Conservation (phyloP, 2,329 filamentous ascomycete genomes). For the Hypoxylon sp. region DNA sequence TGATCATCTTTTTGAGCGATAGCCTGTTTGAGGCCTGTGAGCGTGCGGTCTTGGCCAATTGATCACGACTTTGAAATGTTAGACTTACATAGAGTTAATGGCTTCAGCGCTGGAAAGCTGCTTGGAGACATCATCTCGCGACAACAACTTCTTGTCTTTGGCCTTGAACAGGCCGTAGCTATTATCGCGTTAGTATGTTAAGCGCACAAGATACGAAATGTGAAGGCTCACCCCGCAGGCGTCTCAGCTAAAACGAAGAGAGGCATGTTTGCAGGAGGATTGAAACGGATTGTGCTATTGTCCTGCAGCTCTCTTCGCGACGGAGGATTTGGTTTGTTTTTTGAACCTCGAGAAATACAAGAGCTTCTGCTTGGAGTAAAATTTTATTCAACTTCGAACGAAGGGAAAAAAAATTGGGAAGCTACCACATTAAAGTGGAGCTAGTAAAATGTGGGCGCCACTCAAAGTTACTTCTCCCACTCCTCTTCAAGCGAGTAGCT, state of each 20-base stretch:
- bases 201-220: slow-evolving; percentile 28
- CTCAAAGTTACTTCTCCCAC: slow-evolving; percentile 14
- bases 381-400: slow-evolving; percentile 40
- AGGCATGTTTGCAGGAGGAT: slow-evolving; percentile 73
- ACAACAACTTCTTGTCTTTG: slow-evolving; percentile 97
- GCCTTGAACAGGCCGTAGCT: slow-evolving; percentile 99
- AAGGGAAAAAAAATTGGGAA: slow-evolving; percentile 46
- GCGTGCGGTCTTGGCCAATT: slow-evolving; percentile 19
- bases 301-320: slow-evolving; percentile 51
- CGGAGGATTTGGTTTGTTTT: slow-evolving; percentile 47
- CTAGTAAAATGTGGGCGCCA: slow-evolving; percentile 35
- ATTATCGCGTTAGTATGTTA: slow-evolving; percentile 48
- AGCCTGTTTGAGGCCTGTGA: slow-evolving; percentile 67
- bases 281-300: slow-evolving; percentile 15
- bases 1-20: slow-evolving; percentile 96
- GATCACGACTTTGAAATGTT: slow-evolving; percentile 6
- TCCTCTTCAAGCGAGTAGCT: slow-evolving; percentile 9
- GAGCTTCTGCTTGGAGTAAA: slow-evolving; percentile 42
- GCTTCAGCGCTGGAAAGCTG: slow-evolving; percentile 86
- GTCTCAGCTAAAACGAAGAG: slow-evolving; percentile 96
- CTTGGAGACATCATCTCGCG: slow-evolving; percentile 83
- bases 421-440: slow-evolving; percentile 42
- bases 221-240: slow-evolving; percentile 77
- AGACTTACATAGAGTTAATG: slow-evolving; percentile 84
- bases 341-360: slow-evolving; percentile 42